These are phyloP conservation scores for Euryodendron excelsum DNA, from an alignment of 148 eudicot genomes.

Conservation along the genomic window DNA sequence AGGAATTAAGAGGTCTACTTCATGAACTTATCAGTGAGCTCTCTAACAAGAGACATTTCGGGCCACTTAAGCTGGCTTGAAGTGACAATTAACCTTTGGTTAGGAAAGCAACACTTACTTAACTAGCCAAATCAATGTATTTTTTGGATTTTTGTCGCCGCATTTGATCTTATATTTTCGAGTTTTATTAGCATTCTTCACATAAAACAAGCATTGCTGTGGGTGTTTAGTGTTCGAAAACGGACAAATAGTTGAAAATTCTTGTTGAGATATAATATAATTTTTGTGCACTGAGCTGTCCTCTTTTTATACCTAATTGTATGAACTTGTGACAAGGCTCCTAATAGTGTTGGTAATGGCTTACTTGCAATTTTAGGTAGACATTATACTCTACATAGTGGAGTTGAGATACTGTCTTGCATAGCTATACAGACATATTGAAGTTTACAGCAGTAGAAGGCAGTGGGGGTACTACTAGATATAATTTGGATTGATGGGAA, in stretches of 20 bases:
- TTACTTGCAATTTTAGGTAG: conserved; percentile 1
- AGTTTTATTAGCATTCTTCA: background rate
- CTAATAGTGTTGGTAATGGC: background rate
- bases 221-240: background rate
- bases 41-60: background rate
- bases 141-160: background rate
- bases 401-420: background rate
- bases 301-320: too few relatives aligned
- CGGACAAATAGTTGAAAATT: background rate
- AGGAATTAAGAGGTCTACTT: background rate
- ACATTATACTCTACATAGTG: background rate
- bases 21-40: background rate
- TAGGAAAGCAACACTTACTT: background rate
- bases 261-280: background rate
- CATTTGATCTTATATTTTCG: background rate
- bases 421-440: too few relatives aligned
- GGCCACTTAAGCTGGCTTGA: conserved; percentile 14
- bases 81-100: conserved; percentile 1
- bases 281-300: conserved; percentile 6
- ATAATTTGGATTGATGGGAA: conserved; percentile 10
- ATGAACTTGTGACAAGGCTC: too few relatives aligned
- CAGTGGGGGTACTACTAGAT: background rate
- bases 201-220: background rate
- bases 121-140: background rate
- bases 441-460: background rate